phyloP scores from a whole-genome alignment of 2,329 filamentous ascomycete species.

The Trichophaea hybrida region DNA sequence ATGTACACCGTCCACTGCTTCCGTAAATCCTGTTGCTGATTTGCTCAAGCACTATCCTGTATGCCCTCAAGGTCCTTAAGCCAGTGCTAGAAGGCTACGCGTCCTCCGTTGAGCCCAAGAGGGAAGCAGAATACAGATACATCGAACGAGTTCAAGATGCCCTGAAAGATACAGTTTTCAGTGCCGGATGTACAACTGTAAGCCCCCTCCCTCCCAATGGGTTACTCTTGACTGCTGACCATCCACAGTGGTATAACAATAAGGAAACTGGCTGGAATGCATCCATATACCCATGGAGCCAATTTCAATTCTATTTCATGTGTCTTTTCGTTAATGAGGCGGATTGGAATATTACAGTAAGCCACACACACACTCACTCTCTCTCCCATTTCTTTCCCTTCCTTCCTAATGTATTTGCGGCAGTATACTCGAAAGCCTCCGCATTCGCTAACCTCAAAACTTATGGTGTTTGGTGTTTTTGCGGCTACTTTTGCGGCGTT shows the following conservation, averaged over 20 bases:
- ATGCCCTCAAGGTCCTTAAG: constrained; percentile 44
- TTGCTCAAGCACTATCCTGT: constrained; percentile 41
- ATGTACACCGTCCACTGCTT: background rate
- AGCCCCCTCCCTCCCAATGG: background rate
- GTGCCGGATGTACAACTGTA: constrained; percentile 33
- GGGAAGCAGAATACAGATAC: constrained; percentile 36
- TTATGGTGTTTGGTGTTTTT: too few relatives aligned
- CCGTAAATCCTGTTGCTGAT: background rate
- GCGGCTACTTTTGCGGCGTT: too few relatives aligned
- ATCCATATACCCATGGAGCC: constrained; percentile 30
- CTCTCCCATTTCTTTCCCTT: background rate
- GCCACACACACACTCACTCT: background rate
- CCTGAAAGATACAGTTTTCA: constrained; percentile 38
- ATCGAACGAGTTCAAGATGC: constrained; percentile 33
- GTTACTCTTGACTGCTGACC: background rate
- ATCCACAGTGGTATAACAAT: constrained; percentile 20
- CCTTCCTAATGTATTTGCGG: background rate
- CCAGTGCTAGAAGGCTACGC: constrained; percentile 39
- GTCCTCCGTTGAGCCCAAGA: constrained; percentile 36
- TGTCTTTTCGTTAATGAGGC: background rate
- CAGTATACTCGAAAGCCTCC: background rate
- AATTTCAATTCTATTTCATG: background rate
- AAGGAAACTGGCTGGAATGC: constrained; percentile 38
- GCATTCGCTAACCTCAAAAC: too few relatives aligned
- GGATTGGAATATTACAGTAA: constrained; percentile 1